Percentiles rank a stretch among this genome's conserved stretches.
Evolutionary conservation across 306 rosid species (phyloP).

Genomic region (Prunus fruticosa): DNA sequence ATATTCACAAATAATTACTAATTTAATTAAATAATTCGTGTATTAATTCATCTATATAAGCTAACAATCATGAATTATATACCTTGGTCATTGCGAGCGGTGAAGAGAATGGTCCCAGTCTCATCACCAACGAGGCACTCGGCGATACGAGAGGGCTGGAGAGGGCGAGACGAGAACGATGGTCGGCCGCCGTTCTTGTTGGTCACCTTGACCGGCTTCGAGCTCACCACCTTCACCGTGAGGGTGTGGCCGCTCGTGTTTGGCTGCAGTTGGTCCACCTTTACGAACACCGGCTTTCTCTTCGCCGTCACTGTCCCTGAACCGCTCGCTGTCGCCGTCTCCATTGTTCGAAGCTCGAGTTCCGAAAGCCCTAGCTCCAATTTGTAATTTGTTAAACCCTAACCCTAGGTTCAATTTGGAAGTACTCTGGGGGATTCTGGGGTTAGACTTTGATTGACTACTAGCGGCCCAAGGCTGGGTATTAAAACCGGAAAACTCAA

Average conservation of each 20-base stretch:
- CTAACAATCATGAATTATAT: neutral
- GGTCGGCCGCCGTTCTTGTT: constrained; percentile 43
- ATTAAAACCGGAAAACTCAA: no score
- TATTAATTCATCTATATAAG: no score
- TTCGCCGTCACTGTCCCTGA: constrained; percentile 35
- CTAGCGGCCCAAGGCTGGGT: neutral
- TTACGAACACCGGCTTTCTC: constrained; percentile 83
- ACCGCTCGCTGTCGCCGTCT: constrained; percentile 33
- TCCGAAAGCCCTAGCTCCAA: neutral
- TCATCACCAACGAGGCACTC: constrained; percentile 87
- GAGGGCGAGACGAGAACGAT: constrained; percentile 47
- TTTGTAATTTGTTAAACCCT: constrained; percentile 13
- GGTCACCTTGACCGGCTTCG: constrained; percentile 41
- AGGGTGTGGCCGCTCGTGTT: constrained; percentile 83
- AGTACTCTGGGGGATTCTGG: neutral
- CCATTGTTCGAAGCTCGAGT: constrained; percentile 30
- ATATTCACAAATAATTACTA: neutral
- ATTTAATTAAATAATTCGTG: no score
- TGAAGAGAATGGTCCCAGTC: constrained; percentile 71
- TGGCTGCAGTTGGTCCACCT: constrained; percentile 74
- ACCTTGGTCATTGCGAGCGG: constrained; percentile 91
- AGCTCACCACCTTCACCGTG: constrained; percentile 73
- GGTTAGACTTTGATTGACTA: neutral
- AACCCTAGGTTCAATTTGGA: constrained; percentile 21
- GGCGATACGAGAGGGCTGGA: constrained; percentile 72